Evolutionary conservation across 768 basidiomycete genomes (phyloP).

Genomic region (Leccinum pellstonianum): DNA sequence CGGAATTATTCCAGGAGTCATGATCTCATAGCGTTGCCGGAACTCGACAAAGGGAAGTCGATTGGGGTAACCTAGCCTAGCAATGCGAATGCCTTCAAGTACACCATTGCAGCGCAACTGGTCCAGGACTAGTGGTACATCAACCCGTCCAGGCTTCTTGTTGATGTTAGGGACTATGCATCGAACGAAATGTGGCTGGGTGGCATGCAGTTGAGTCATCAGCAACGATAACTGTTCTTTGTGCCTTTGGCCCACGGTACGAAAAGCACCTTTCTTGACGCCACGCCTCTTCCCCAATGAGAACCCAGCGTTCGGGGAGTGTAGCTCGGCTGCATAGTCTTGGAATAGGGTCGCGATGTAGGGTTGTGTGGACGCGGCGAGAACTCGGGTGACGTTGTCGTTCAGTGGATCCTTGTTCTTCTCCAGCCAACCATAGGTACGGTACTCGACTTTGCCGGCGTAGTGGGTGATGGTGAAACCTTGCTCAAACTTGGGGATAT

Average conservation of each 20-base stretch:
- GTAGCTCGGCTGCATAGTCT: conserved; percentile 62
- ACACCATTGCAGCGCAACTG: conserved; percentile 99
- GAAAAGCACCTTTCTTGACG: conserved; percentile 94
- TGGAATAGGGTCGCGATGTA: conserved; percentile 83
- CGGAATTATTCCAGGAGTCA: conserved; percentile 91
- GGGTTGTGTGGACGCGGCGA: conserved; percentile 77
- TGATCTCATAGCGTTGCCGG: conserved; percentile 92
- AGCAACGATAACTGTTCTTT: conserved; percentile 92
- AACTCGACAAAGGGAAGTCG: conserved; percentile 96
- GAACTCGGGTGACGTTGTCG: conserved; percentile 88
- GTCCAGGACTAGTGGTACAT: conserved; percentile 92
- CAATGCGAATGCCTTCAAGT: conserved; percentile 96
- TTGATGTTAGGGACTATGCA: conserved; percentile 94
- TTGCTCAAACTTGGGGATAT: conserved; percentile 83
- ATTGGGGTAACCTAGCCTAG: conserved; percentile 95
- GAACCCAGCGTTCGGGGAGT: conserved; percentile 36
- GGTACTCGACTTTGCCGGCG: conserved; percentile 95
- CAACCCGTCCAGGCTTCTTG: conserved; percentile 90
- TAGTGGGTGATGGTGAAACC: conserved; percentile 97
- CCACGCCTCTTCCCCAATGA: conserved; percentile 61
- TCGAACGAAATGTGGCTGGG: conserved; percentile 96
- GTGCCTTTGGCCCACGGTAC: conserved; percentile 93
- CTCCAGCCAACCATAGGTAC: conserved; percentile 95
- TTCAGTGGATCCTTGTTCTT: conserved; percentile 99
- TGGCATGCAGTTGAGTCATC: conserved; percentile 88